These are phyloP conservation scores for Gossypium ekmanianum DNA, from an alignment of 345 rosid genomes.

Conservation along the genomic window DNA sequence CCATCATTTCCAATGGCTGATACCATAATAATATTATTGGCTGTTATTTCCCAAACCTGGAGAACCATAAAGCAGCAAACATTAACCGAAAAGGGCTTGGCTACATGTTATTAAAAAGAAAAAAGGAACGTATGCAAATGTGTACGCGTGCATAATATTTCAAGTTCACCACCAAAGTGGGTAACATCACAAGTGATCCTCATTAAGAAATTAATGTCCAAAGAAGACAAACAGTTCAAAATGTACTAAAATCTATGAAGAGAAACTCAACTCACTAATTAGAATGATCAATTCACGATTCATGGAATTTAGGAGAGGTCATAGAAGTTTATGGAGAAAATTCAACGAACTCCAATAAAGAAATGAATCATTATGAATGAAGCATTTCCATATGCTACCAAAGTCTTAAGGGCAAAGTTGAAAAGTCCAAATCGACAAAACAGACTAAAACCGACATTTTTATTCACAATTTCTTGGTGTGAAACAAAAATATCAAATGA, in stretches of 20 bases:
- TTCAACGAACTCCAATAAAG: background rate
- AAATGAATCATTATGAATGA: background rate
- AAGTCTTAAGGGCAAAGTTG: background rate
- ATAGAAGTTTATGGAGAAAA: background rate
- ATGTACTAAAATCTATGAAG: background rate
- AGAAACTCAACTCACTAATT: background rate
- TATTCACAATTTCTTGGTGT: background rate
- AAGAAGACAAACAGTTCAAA: background rate
- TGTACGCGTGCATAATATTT: background rate
- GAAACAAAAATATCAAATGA: background rate
- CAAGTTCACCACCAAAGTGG: background rate
- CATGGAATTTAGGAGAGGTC: background rate
- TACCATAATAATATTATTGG: constrained; percentile 96
- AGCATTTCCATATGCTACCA: background rate
- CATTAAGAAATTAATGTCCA: background rate
- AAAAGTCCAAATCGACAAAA: background rate
- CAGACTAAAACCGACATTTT: background rate
- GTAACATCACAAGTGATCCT: background rate
- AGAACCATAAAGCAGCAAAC: constrained; percentile 18
- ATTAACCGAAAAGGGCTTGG: constrained; percentile 12
- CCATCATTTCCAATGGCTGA: constrained; percentile 99
- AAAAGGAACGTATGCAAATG: background rate
- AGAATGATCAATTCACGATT: background rate
- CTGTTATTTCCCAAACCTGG: constrained; percentile 99
- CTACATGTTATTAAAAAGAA: background rate